phyloP scores from a whole-genome alignment of 257 asterid species.

The Ballota nigra region DNA sequence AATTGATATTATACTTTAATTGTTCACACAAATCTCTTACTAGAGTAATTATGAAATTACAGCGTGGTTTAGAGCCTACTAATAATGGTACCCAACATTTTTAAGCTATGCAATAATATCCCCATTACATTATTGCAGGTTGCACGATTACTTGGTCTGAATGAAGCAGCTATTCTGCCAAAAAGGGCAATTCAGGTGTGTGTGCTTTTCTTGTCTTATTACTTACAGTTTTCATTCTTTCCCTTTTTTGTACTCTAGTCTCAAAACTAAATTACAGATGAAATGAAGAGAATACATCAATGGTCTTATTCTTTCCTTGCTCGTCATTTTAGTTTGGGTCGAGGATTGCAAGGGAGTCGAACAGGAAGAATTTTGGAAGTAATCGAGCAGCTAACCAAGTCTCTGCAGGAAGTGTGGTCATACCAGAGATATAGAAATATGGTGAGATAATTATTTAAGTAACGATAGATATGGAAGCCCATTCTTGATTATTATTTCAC shows the following conservation, averaged over 20 bases:
- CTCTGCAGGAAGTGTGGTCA: constrained; percentile 84
- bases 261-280: background rate
- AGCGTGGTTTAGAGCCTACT: background rate
- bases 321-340: constrained; percentile 66
- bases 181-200: constrained; percentile 95
- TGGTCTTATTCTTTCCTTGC: background rate
- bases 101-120: background rate
- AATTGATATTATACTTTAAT: constrained; percentile 10
- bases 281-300: background rate
- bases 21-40: background rate
- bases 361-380: constrained; percentile 84
- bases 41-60: background rate
- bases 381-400: constrained; percentile 97
- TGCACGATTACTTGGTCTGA: constrained; percentile 75
- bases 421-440: constrained; percentile 14
- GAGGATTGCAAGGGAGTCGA: constrained; percentile 91
- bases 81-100: background rate
- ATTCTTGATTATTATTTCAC: background rate
- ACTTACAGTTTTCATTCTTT: background rate
- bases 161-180: constrained; percentile 75
- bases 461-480: background rate
- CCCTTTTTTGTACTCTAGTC: background rate
- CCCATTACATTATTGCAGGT: constrained; percentile 43
- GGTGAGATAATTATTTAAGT: background rate
- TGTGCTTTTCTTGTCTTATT: background rate